Evolutionary conservation across 2,329 filamentous ascomycete species (phyloP).

Genomic region (Pyrenophora graminea): DNA sequence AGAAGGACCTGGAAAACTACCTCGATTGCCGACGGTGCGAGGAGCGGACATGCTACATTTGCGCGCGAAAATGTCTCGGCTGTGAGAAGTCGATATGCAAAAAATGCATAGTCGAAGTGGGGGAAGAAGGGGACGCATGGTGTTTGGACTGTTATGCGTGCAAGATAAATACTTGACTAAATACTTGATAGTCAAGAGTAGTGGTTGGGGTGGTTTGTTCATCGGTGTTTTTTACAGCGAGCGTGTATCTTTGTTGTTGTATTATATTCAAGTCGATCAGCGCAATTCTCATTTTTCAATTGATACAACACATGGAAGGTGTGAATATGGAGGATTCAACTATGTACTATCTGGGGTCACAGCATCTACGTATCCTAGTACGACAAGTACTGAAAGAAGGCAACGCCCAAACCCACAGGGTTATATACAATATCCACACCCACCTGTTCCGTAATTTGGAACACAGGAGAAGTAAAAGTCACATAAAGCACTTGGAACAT

Average conservation of each 20-base stretch:
- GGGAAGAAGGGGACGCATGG: constrained; percentile 66
- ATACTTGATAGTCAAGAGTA: no score
- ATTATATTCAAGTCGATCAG: neutral
- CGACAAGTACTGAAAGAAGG: no score
- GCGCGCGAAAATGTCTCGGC: constrained; percentile 63
- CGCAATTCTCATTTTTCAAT: neutral
- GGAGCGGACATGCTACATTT: constrained; percentile 69
- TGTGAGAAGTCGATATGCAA: constrained; percentile 64
- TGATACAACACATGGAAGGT: no score
- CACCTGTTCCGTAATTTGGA: no score
- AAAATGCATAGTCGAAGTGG: constrained; percentile 69
- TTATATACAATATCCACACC: no score
- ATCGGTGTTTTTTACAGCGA: neutral
- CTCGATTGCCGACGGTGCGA: constrained; percentile 66
- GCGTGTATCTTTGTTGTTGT: neutral
- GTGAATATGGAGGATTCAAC: no score
- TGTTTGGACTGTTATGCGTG: constrained; percentile 63
- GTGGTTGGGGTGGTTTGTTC: neutral
- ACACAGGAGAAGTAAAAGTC: no score
- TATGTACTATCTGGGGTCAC: no score
- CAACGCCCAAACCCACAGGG: no score
- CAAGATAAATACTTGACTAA: constrained; percentile 23
- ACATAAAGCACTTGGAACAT: no score
- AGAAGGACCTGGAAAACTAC: constrained; percentile 68
- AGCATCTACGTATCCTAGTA: no score